Evolutionary conservation across 306 rosid genomes (phyloP), one percentile per base, ranked within the genome.

Genomic region (Quercus mongolica): DNA sequence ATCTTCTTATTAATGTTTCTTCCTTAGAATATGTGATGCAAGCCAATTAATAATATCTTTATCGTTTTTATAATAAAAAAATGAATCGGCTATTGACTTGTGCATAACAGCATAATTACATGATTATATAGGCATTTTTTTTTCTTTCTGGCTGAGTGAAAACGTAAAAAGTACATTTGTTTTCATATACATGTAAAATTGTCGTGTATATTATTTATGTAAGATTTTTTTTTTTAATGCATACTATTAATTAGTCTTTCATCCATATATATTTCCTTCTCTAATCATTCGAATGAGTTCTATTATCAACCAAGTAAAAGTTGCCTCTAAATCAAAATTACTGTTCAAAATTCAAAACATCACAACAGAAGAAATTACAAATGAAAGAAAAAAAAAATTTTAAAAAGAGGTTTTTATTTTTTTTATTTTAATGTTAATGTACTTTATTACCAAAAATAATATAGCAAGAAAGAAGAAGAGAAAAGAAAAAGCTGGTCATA

Each of bases 401-500:
- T 6, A 20, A 20, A 8, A 14, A 9, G 0, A 58, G 64, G 4
- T 9, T 21, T 58, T 41, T 8, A 8, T 8, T 41, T 38, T 1
- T 33, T 33, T 33, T 33, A 0, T 31, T 4, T 1, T 1, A 41
- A 41, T 41, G 46, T 41, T 41, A 41, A 41, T 41, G 46, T 41
- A 41, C 46, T 41, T 41, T 28, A 59, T 23, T 4, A 59, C 78
- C 85, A 78, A 79, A 86, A 83, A 76, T 81, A 80, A 19, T 80
- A 78, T 49, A 78, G 85, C 91, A 84, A 83, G 56, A 71, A 59
- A 78, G 84, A 81, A 63, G 82, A 46, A 81, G 77, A 56, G 71
- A 76, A 86, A 89, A 85, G 85, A 58, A 80, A 87, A 86, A 83
- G 86, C 78, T 79, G 86, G 79, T 49, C 54, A 55, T 35, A 71